Evolutionary conservation across 805 yeast species (phyloP).

Genomic region (Komagataella kurtzmanii): DNA sequence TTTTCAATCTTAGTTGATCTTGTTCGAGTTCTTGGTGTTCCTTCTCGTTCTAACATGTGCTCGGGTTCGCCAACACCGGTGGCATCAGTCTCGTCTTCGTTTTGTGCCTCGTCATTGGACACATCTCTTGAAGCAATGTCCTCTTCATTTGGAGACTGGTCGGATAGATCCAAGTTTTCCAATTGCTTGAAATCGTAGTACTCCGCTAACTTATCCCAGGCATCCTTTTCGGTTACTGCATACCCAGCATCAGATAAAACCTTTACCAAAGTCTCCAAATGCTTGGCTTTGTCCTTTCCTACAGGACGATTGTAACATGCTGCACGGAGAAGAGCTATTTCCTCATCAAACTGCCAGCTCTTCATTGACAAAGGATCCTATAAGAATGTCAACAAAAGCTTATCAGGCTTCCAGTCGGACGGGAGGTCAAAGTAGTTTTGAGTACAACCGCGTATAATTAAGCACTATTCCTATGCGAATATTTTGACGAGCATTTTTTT

Average conservation of each 20-base stretch:
- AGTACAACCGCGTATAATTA: neutral
- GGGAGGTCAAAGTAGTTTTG: neutral
- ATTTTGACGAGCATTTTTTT: conserved; percentile 1
- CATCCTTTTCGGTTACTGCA: conserved; percentile 25
- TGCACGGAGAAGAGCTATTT: conserved; percentile 44
- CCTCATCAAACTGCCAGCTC: conserved; percentile 49
- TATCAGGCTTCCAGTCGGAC: too few relatives aligned
- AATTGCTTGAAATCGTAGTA: conserved; percentile 45
- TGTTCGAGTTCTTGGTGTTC: conserved; percentile 4
- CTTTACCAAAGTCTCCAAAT: conserved; percentile 23
- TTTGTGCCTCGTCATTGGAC: conserved; percentile 5
- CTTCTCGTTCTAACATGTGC: conserved; percentile 2
- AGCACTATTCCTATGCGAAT: neutral
- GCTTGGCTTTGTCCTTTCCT: conserved; percentile 34
- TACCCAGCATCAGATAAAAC: conserved; percentile 13
- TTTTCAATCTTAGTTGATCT: conserved; percentile 1
- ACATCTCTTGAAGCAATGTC: conserved; percentile 8
- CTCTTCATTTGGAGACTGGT: conserved; percentile 5
- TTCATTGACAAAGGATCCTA: conserved; percentile 4
- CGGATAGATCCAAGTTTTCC: conserved; percentile 30
- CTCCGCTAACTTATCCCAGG: conserved; percentile 41
- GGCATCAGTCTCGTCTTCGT: conserved; percentile 2
- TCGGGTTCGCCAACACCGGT: conserved; percentile 7
- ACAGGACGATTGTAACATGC: conserved; percentile 58
- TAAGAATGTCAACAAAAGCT: neutral